These are phyloP conservation scores for Leccinum olivaceopallidum DNA, from an alignment of 768 basidiomycete genomes.

Conservation along the genomic window DNA sequence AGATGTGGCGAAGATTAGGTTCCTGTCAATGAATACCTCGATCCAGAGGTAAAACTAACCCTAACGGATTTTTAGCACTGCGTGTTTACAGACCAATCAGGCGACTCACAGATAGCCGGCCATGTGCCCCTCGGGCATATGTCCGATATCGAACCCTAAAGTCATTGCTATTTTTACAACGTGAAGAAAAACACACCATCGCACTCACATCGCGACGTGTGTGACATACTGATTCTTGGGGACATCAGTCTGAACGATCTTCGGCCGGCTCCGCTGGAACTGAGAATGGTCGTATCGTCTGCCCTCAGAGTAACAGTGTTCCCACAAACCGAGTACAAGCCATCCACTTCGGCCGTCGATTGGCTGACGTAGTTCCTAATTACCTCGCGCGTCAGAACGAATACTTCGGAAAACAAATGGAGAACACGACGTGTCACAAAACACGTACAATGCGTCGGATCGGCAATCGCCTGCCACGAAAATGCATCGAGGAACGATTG, in stretches of 20 bases:
- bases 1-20: neutral
- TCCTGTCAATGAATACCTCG: neutral
- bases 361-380: conserved; percentile 45
- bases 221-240: conserved; percentile 28
- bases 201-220: conserved; percentile 36
- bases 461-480: no score
- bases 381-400: neutral
- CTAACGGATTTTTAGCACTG: conserved; percentile 11
- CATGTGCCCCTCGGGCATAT: conserved; percentile 42
- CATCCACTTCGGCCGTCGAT: conserved; percentile 49
- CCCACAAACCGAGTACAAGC: conserved; percentile 57
- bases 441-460: no score
- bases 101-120: conserved; percentile 36
- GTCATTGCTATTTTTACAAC: neutral
- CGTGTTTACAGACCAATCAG: neutral
- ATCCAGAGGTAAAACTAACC: conserved; percentile 21
- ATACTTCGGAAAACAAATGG: no score
- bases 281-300: conserved; percentile 34
- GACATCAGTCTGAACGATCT: conserved; percentile 38
- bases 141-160: conserved; percentile 34
- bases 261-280: conserved; percentile 32
- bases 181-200: neutral
- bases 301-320: conserved; percentile 36
- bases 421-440: no score
- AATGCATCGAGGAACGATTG: no score